phyloP scores from a whole-genome alignment of 495 filamentous ascomycete species.

The Aspergillus hancockii region DNA sequence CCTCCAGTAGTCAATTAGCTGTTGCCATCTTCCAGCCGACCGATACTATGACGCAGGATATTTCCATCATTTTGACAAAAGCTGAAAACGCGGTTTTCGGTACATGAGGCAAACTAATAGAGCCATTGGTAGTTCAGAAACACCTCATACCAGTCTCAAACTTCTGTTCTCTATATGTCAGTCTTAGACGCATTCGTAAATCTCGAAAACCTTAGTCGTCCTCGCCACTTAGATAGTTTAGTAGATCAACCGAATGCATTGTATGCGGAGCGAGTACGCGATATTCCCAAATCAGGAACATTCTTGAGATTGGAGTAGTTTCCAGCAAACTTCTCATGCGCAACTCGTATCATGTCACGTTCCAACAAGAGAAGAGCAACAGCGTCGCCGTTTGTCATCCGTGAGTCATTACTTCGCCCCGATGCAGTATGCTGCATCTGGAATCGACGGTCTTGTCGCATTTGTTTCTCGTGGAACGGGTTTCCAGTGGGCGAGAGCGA shows the following conservation, averaged over 20 bases:
- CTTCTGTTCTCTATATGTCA: neutral
- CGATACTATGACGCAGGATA: neutral
- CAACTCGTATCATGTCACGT: neutral
- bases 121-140: neutral
- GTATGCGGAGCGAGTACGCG: neutral
- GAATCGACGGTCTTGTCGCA: neutral
- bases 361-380: neutral
- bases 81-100: neutral
- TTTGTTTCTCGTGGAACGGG: neutral
- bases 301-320: neutral
- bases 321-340: neutral
- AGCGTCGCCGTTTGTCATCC: neutral
- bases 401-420: neutral
- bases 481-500: slow-evolving; percentile 16
- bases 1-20: neutral
- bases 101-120: neutral
- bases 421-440: neutral
- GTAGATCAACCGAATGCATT: neutral
- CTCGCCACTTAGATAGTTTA: neutral
- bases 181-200: too few relatives aligned
- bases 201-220: neutral
- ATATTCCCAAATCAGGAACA: neutral
- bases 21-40: neutral
- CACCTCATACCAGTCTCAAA: neutral
- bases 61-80: neutral